Evolutionary conservation across 139 green algal genomes (phyloP).

Genomic region (Mesotaenium endlicherianum): DNA sequence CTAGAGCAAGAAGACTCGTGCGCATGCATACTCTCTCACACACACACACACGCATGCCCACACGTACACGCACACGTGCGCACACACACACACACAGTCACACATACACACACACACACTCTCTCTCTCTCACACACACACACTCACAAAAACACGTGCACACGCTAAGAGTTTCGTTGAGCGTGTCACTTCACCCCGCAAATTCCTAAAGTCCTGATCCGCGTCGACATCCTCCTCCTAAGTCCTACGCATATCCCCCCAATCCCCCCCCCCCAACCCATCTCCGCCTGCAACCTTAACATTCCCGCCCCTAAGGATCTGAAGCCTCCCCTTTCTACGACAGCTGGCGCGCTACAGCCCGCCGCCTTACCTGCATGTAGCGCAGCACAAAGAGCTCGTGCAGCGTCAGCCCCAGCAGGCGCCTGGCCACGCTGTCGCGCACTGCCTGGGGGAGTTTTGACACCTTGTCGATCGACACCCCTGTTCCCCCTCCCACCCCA

Average conservation of each 20-base stretch:
- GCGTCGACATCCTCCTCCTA: background rate
- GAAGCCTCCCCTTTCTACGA: too few species aligned
- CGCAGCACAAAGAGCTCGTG: slow-evolving; percentile 88
- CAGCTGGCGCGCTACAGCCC: too few species aligned
- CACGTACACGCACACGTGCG: background rate
- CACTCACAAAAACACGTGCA: background rate
- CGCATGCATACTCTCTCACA: background rate
- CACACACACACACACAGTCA: background rate
- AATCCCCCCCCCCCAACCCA: too few species aligned
- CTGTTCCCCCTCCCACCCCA: background rate
- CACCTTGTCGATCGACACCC: slow-evolving; percentile 59
- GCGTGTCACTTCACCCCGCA: background rate
- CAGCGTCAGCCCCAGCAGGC: slow-evolving; percentile 83
- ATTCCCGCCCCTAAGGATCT: too few species aligned
- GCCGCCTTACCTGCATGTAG: slow-evolving; percentile 67
- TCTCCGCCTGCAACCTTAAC: too few species aligned
- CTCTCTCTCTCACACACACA: background rate
- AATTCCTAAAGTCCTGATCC: background rate
- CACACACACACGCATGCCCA: background rate
- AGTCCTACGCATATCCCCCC: too few species aligned
- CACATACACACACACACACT: background rate
- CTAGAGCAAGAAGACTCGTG: background rate
- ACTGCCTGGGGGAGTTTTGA: slow-evolving; percentile 65
- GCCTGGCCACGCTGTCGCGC: slow-evolving; percentile 66
- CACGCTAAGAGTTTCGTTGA: background rate